These are phyloP conservation scores for Elaphomyces granulatus DNA, from an alignment of 495 filamentous ascomycete species.

Conservation along the genomic window DNA sequence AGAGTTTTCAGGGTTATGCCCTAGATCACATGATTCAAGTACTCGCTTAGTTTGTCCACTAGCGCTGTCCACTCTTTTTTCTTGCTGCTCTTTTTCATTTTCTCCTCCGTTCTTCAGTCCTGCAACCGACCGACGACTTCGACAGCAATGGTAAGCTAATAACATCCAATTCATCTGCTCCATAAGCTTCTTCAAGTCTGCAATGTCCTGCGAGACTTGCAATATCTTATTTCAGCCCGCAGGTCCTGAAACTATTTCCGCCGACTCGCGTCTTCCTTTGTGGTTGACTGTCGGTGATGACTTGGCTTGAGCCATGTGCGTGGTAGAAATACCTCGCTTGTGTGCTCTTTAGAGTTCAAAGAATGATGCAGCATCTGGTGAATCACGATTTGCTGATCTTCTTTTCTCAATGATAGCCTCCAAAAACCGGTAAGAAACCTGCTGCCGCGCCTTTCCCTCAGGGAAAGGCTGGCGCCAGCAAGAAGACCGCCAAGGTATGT, in stretches of 20 bases:
- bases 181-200: conserved; percentile 22
- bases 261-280: conserved; percentile 26
- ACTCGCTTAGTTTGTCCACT: no score
- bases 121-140: background rate
- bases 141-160: conserved; percentile 38
- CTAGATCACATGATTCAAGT: no score
- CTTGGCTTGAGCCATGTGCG: conserved; percentile 65
- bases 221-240: conserved; percentile 21
- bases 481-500: conserved; percentile 93
- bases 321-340: conserved; percentile 44
- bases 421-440: conserved; percentile 89
- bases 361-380: conserved; percentile 66
- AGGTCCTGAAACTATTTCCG: conserved; percentile 31
- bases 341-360: conserved; percentile 84
- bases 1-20: no score
- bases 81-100: no score
- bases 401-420: conserved; percentile 99
- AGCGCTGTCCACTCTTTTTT: no score
- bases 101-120: no score
- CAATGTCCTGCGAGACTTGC: conserved; percentile 23
- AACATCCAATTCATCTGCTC: conserved; percentile 13
- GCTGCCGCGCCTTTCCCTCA: conserved; percentile 93
- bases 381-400: conserved; percentile 80
- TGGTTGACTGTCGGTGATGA: conserved; percentile 65
- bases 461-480: conserved; percentile 70